Percentiles rank a stretch among this genome's conserved stretches.
These are phyloP conservation scores for Trametes elegans DNA, from an alignment of 768 basidiomycete genomes.

Conservation along the genomic window DNA sequence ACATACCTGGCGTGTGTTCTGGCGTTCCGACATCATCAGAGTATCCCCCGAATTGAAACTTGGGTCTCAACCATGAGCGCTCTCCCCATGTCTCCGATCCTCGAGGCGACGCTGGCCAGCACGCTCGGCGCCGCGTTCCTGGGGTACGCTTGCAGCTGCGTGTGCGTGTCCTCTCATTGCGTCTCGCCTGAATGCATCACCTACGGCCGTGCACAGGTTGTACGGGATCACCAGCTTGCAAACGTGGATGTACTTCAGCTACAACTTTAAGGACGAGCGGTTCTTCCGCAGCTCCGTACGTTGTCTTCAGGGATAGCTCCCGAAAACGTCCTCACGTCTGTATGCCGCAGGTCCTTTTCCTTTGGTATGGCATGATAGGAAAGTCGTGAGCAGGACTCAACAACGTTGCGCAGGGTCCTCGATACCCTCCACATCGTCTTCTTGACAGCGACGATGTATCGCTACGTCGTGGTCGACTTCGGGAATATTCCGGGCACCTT, in stretches of 20 bases:
- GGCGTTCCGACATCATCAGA: background rate
- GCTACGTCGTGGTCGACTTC: conserved; percentile 4
- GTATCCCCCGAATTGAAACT: background rate
- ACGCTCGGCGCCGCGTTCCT: background rate
- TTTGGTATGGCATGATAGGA: conserved; percentile 8
- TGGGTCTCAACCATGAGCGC: background rate
- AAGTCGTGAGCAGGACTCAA: too few relatives aligned
- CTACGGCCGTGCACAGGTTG: too few relatives aligned
- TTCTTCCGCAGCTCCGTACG: background rate
- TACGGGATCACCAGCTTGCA: conserved; percentile 10
- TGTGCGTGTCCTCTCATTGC: background rate
- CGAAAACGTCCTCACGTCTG: background rate
- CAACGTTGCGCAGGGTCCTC: background rate
- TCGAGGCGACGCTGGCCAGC: background rate
- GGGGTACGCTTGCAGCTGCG: background rate
- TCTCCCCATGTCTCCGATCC: background rate
- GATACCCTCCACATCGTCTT: background rate
- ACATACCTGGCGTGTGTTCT: background rate
- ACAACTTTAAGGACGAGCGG: background rate
- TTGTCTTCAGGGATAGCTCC: background rate
- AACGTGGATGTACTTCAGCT: conserved; percentile 5
- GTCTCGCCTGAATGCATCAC: too few relatives aligned
- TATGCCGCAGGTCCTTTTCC: background rate
- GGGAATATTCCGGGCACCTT: background rate
- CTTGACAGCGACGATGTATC: conserved; percentile 1